Percentiles rank a stretch among this genome's conserved stretches.
These are phyloP conservation scores for Zymoseptoria crescenta DNA, from an alignment of 2,329 filamentous ascomycete species.

Conservation along the genomic window DNA sequence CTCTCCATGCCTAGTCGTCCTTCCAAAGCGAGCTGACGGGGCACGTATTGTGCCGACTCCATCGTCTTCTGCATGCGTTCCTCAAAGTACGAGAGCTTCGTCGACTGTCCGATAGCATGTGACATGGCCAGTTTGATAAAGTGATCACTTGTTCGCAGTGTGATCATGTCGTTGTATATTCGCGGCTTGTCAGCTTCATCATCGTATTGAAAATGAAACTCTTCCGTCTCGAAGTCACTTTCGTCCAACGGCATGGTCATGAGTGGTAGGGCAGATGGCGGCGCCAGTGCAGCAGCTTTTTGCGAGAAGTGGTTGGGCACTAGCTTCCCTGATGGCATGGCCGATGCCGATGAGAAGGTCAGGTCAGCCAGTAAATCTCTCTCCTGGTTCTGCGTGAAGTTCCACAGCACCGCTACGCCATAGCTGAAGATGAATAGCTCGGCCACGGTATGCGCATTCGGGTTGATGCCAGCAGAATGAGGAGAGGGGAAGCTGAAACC, in stretches of 20 bases:
- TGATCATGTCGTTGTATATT: constrained; percentile 99
- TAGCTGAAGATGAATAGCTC: constrained; percentile 98
- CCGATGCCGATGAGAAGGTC: constrained; percentile 58
- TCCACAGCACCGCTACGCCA: constrained; percentile 97
- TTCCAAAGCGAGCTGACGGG: constrained; percentile 78
- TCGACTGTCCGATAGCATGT: constrained; percentile 95
- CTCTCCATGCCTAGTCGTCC: constrained; percentile 86
- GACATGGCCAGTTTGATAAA: constrained; percentile 99
- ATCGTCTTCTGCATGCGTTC: constrained; percentile 93
- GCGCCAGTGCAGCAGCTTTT: constrained; percentile 21
- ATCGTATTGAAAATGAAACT: constrained; percentile 98
- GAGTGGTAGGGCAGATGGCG: constrained; percentile 51
- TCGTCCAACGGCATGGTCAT: constrained; percentile 74
- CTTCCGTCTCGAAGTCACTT: constrained; percentile 91
- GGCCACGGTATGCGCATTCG: constrained; percentile 70
- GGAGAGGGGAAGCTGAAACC: constrained; percentile 44
- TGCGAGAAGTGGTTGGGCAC: constrained; percentile 14
- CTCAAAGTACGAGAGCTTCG: constrained; percentile 92
- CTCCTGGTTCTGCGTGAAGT: constrained; percentile 91
- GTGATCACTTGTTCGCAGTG: constrained; percentile 84
- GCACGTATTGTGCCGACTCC: constrained; percentile 84
- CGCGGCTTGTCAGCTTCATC: constrained; percentile 74
- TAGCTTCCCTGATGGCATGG: constrained; percentile 13
- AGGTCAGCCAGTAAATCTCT: constrained; percentile 93
- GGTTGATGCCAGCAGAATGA: constrained; percentile 45